phyloP scores from a whole-genome alignment of 2,329 filamentous ascomycete genomes.

The Aspergillus japonicus region DNA sequence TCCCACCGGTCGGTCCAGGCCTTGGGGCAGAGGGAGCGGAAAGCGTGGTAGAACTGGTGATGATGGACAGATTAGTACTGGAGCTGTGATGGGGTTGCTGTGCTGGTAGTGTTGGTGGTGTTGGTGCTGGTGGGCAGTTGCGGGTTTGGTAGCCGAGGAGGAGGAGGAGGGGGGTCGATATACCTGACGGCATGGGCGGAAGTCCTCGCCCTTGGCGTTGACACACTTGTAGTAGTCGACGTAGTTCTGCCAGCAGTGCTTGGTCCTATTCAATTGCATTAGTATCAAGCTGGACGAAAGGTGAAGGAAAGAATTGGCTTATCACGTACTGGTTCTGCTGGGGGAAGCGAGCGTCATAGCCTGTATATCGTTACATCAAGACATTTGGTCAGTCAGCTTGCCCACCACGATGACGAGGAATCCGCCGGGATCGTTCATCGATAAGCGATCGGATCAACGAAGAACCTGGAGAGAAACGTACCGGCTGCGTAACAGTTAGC shows the following conservation, averaged over 20 bases:
- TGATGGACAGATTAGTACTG: not conserved
- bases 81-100: not conserved
- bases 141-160: not conserved
- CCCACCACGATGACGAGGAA: conserved; percentile 9
- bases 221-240: conserved; percentile 99
- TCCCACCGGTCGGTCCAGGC: conserved; percentile 95
- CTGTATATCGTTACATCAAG: conserved; percentile 51
- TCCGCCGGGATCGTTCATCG: conserved; percentile 9
- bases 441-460: conserved; percentile 13
- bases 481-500: conserved; percentile 50
- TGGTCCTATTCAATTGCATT: conserved; percentile 56
- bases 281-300: not conserved
- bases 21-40: conserved; percentile 95
- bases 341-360: conserved; percentile 98
- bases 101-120: not conserved
- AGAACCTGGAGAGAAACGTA: conserved; percentile 35
- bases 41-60: conserved; percentile 86
- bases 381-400: conserved; percentile 28
- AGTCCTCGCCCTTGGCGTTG: conserved; percentile 96
- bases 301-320: not conserved
- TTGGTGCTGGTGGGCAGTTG: not conserved
- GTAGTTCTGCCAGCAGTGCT: conserved; percentile 99
- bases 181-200: conserved; percentile 95
- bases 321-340: conserved; percentile 71
- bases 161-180: not conserved